Percentiles rank a stretch among this genome's conserved stretches.
Conservation (phyloP, 148 eudicot genomes). For the Arbutus unedo region DNA sequence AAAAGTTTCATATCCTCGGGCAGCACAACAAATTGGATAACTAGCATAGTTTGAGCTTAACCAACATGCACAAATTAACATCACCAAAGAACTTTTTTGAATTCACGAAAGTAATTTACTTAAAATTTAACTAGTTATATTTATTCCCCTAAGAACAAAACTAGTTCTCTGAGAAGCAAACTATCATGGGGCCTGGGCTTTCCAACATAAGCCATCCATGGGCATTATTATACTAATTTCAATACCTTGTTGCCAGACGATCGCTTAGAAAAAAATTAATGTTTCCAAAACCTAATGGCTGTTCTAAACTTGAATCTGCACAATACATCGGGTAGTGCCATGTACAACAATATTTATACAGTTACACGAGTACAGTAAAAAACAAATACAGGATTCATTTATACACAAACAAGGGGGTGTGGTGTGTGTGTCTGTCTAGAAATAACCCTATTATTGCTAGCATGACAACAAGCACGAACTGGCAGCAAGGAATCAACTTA, state of each 20-base stretch:
- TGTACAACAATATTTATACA: not conserved
- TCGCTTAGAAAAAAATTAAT: not conserved
- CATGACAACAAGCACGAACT: too few relatives aligned
- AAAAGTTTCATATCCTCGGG: constrained; percentile 5
- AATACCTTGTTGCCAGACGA: not conserved
- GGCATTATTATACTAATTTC: not conserved
- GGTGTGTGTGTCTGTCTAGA: too few relatives aligned
- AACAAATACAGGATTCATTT: too few relatives aligned
- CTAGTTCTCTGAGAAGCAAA: not conserved
- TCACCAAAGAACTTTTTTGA: not conserved
- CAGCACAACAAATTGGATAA: not conserved
- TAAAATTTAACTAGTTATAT: not conserved
- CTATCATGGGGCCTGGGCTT: not conserved
- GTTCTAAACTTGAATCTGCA: not conserved
- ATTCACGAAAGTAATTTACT: not conserved
- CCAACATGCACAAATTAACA: not conserved
- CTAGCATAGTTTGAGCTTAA: not conserved
- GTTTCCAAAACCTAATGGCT: not conserved
- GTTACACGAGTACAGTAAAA: not conserved
- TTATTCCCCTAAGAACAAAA: not conserved
- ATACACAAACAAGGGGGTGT: too few relatives aligned
- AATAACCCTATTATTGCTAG: too few relatives aligned
- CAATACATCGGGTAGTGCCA: not conserved
- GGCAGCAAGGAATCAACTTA: too few relatives aligned
- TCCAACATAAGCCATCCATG: not conserved